Base-by-base conservation (phyloP, 768 basidiomycete genomes). In the Podaxis rugospora region DNA sequence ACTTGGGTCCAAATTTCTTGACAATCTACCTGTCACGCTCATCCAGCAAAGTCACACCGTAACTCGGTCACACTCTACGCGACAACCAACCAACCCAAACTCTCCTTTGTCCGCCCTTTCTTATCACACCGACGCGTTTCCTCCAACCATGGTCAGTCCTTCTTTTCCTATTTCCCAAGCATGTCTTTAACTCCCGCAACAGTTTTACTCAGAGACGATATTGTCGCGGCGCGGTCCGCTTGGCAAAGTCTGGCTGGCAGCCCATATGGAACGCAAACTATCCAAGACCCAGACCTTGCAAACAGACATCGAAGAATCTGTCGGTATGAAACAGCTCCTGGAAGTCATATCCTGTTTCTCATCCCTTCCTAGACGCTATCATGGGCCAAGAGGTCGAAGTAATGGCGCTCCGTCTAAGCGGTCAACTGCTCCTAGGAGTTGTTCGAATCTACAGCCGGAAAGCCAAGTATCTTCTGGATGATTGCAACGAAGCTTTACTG, bases 211-310 rank as follows among this genome's bases (percentile, higher is more conserved):
- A 53, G 94, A 97, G 71, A 88, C 93, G 37, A 93, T 98, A 74
- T 83, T 97, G 66, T 93, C 93, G 50, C 89, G 94, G 67, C 89
- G 93, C 59, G 95, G 96, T 47, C 93, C 96, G 3, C 80, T 99
- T 40, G 96, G 94, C 37, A 93, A 89, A 78, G 94, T 99, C 80
- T 99, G 97, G 97, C 89, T 99, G 57, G 95, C 96, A 44, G 96
- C 97, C 1, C 96, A 98, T 81, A 95, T 96, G 88, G 95, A 98
- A 75, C 87, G 93, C 69, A 98, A 98, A 78, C 87, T 99, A 68
- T 94, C 92, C 66, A 99, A 98, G 75, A 87, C 89, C 27, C 93
- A 96, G 72, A 94, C 96, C 1, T 77, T 97, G 1, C 92, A 95
- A 69, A 95, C 95, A 0, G 93, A 97, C 74, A 97, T 99, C 56